Evolutionary conservation across 106 monocot species (phyloP).

Genomic region (Dendrobium catenatum): DNA sequence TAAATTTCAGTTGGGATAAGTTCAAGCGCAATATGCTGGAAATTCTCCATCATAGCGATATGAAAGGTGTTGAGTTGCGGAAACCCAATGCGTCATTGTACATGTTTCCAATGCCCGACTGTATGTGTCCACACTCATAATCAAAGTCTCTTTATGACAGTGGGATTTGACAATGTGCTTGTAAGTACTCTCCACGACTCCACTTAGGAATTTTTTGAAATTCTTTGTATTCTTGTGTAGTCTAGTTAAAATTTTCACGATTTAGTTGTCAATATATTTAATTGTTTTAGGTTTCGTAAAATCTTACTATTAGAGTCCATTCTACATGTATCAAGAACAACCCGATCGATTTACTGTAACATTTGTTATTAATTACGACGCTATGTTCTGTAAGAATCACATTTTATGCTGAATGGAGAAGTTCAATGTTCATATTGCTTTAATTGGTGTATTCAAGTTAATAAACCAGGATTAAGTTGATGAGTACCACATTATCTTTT

Average conservation of each 20-base stretch:
- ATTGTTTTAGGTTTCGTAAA: background rate
- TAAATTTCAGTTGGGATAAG: slow-evolving; percentile 69
- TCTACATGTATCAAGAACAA: slow-evolving; percentile 6
- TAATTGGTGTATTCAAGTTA: background rate
- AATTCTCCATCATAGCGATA: slow-evolving; percentile 69
- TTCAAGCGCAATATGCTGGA: slow-evolving; percentile 90
- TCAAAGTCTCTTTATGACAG: too few species aligned
- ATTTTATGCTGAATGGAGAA: background rate
- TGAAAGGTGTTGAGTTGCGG: slow-evolving; percentile 51
- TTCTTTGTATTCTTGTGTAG: slow-evolving; percentile 3
- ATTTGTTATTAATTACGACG: background rate
- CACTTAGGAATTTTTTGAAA: background rate
- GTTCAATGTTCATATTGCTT: background rate
- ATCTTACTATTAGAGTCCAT: background rate
- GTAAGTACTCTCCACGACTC: background rate
- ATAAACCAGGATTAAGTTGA: background rate
- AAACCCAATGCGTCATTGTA: slow-evolving; percentile 63
- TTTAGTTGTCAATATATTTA: background rate
- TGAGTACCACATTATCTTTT: background rate
- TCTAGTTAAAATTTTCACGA: background rate
- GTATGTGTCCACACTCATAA: slow-evolving; percentile 70
- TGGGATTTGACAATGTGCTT: background rate
- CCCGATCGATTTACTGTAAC: background rate
- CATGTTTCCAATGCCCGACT: slow-evolving; percentile 90
- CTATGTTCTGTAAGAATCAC: background rate